A percentile compares a stretch with the other conserved stretches of the same genome.
Conservation (phyloP, 371 early-diverging fungal genomes). For the Actinomucor elegans region DNA sequence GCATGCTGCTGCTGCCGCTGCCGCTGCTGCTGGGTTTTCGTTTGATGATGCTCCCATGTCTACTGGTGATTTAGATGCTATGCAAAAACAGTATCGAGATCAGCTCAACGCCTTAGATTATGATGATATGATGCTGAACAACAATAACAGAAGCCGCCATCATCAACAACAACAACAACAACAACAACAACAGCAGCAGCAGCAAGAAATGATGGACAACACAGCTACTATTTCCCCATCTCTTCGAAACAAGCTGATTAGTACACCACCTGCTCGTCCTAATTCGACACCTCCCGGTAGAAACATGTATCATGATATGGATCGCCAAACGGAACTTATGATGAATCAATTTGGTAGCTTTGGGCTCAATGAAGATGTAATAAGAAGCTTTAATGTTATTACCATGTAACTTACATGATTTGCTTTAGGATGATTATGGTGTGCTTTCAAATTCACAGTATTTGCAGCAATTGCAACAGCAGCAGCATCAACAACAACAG, state of each 20-base stretch:
- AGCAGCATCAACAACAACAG: constrained; percentile 35
- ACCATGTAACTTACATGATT: no score
- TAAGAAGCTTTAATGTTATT: no score
- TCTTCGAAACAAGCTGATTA: constrained; percentile 29
- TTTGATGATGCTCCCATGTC: constrained; percentile 23
- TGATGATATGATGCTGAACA: constrained; percentile 17
- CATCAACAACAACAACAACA: neutral
- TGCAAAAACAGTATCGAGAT: constrained; percentile 35
- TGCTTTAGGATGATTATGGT: constrained; percentile 18
- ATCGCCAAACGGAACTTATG: constrained; percentile 28
- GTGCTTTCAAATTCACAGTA: constrained; percentile 9
- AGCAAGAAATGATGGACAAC: constrained; percentile 9
- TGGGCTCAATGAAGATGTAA: constrained; percentile 41
- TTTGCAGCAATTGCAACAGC: constrained; percentile 35
- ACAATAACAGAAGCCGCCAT: neutral
- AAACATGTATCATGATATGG: constrained; percentile 28
- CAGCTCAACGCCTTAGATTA: constrained; percentile 29
- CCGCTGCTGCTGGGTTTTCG: constrained; percentile 10
- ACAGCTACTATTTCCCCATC: constrained; percentile 27
- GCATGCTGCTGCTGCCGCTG: constrained; percentile 40
- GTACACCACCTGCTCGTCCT: constrained; percentile 42
- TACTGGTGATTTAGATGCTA: constrained; percentile 23
- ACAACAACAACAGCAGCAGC: neutral
- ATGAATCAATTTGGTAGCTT: constrained; percentile 35
- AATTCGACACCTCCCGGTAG: constrained; percentile 51